Base-by-base conservation (phyloP, 169 alveolate species). In the Plasmodium adleri region DNA sequence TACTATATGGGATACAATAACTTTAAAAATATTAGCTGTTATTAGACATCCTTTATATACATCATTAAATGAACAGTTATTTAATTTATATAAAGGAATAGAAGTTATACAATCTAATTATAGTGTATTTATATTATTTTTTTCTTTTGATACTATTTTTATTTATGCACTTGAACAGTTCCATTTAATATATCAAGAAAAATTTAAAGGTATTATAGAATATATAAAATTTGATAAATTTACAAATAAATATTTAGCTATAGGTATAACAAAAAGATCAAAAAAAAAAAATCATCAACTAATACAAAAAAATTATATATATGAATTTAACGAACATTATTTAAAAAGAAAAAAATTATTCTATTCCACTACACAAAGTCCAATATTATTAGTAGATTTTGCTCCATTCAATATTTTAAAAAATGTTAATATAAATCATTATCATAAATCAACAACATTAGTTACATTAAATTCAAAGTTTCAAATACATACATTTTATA, bases 11-110 rank as follows among this genome's bases (percentile, higher is more conserved):
- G 71, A 76, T 52, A 24, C 60, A 4, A 52, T 68, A 5, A 76
- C 67, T n/a, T 20, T 76, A 22, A 76, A 56, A 76, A 70, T 64
- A n/a, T 5, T 76, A 70, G 89, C 89, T 24, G 2, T 63, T 64
- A 76, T 76, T 8, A 76, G 26, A 50, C 89, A 76, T 68, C 49
- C 89, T 56, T 26, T 76, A 28, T 76, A 76, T 68, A 76, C 89
- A 13, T 28, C 43, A 28, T 20, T 76, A 1, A 66, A 59, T n/a
- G 89, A 63, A 7, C 66, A 20, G 32, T 8, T 76, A 64, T 76
- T 76, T 76, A 59, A 70, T 22, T 28, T 76, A 12, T 76, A 76
- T 58, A 76, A 76, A 43, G 89, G 89, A 3, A 43, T 76, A 45
- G 78, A 76, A 76, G 52, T 64, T 32, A 15, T 76, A n/a, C 54